A percentile compares a stretch with the other conserved stretches of the same genome.
These are phyloP conservation scores for Aspergillus sp. DNA, from an alignment of 2,329 filamentous ascomycete species.

Conservation along the genomic window DNA sequence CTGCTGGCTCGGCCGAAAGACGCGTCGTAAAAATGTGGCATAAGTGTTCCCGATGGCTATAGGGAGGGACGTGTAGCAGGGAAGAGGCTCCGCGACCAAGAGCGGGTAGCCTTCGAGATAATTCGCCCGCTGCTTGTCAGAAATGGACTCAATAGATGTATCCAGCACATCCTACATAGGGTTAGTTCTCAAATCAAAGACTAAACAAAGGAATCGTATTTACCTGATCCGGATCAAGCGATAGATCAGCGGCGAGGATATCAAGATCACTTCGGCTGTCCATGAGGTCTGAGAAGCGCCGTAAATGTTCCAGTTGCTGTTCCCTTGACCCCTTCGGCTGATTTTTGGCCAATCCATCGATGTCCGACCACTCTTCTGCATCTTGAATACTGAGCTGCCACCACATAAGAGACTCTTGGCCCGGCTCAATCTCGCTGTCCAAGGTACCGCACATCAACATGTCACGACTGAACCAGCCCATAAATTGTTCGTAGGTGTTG, in stretches of 20 bases:
- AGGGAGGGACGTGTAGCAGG: constrained; percentile 44
- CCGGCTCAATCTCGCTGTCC: constrained; percentile 59
- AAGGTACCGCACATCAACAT: constrained; percentile 40
- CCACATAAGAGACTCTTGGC: constrained; percentile 63
- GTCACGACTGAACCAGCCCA: constrained; percentile 73
- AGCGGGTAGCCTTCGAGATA: constrained; percentile 55
- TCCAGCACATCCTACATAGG: constrained; percentile 54
- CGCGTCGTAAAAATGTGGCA: constrained; percentile 26
- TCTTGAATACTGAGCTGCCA: constrained; percentile 66
- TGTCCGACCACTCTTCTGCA: constrained; percentile 48
- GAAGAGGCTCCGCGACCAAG: constrained; percentile 49
- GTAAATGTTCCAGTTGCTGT: constrained; percentile 27
- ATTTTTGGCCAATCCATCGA: constrained; percentile 33
- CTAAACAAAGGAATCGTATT: constrained; percentile 5
- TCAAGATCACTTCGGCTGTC: constrained; percentile 38
- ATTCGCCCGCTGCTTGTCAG: constrained; percentile 51
- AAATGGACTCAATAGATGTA: constrained; percentile 58
- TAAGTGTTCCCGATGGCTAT: constrained; percentile 33
- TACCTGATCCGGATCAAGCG: constrained; percentile 28
- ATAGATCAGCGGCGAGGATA: constrained; percentile 28
- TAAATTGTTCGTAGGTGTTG: constrained; percentile 71
- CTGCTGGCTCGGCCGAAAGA: constrained; percentile 17
- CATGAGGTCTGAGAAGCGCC: constrained; percentile 26
- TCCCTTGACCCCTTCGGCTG: constrained; percentile 12
- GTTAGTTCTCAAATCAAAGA: constrained; percentile 14